These are phyloP conservation scores for Acrasis kona DNA, from an alignment of 78 protist genomes.

Conservation along the genomic window DNA sequence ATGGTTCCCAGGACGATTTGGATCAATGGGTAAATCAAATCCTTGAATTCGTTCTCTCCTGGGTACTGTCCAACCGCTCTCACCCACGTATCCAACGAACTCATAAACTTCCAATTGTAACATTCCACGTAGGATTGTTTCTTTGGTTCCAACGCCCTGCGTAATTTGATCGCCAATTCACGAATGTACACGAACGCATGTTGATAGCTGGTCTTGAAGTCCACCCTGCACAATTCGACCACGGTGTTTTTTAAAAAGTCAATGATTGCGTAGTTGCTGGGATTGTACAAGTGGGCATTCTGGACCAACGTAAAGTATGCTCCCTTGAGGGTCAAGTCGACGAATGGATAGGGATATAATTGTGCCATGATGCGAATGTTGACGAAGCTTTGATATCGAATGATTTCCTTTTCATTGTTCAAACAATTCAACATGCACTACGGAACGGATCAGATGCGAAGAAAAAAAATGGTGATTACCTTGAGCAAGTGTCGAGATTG, in stretches of 20 bases:
- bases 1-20: conserved; percentile 48
- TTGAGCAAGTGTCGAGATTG: conserved; percentile 7
- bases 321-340: conserved; percentile 49
- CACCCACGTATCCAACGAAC: conserved; percentile 62
- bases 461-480: not conserved
- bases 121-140: not conserved
- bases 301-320: conserved; percentile 60
- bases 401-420: conserved; percentile 25
- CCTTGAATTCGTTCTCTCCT: not conserved
- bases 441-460: not conserved
- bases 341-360: conserved; percentile 42
- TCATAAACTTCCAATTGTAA: conserved; percentile 81
- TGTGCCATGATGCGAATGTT: conserved; percentile 36
- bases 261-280: not conserved
- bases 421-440: conserved; percentile 26
- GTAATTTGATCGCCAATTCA: conserved; percentile 79
- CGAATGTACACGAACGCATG: conserved; percentile 79
- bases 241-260: conserved; percentile 56
- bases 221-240: conserved; percentile 57
- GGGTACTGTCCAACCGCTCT: conserved; percentile 37
- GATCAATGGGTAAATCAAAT: conserved; percentile 53
- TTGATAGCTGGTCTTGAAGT: conserved; percentile 53
- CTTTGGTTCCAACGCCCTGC: conserved; percentile 33
- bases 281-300: not conserved
- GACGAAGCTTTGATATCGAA: conserved; percentile 38